These are phyloP conservation scores for Solanum verrucosum DNA, from an alignment of 257 asterid species.

Conservation along the genomic window DNA sequence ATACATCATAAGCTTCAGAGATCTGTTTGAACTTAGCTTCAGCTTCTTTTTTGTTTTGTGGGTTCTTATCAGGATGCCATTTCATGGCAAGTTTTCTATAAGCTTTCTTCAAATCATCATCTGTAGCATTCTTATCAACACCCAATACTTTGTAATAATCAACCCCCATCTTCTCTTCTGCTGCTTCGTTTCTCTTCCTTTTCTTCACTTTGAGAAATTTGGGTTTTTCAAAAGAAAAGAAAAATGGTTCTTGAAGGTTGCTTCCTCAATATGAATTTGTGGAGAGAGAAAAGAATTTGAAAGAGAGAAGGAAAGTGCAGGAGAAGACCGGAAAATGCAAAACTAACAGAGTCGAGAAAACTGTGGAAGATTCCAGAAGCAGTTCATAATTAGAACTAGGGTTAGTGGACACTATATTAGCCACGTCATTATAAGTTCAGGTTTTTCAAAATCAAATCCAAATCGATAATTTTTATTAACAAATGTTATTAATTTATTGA, in stretches of 20 bases:
- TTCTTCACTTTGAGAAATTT: conserved; percentile 7
- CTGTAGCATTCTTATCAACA: conserved; percentile 27
- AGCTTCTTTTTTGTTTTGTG: conserved; percentile 28
- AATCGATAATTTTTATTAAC: no score
- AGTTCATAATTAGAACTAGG: not conserved
- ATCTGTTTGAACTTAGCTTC: conserved; percentile 39
- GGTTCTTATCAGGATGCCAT: conserved; percentile 46
- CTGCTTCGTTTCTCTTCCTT: conserved; percentile 12
- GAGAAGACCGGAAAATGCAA: not conserved
- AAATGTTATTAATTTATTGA: no score
- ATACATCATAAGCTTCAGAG: conserved; percentile 38
- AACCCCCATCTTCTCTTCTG: conserved; percentile 19
- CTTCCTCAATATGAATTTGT: not conserved
- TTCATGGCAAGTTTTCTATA: conserved; percentile 35
- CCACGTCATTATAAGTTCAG: not conserved
- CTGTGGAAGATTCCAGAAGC: not conserved
- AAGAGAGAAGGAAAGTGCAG: not conserved
- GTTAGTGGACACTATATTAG: not conserved
- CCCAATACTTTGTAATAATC: conserved; percentile 31
- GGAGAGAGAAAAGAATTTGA: not conserved
- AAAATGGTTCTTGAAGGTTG: not conserved
- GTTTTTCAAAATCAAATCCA: no score
- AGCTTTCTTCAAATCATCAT: conserved; percentile 36
- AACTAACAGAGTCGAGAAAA: not conserved
- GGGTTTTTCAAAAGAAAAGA: not conserved